Evolutionary conservation across 169 alveolate species (phyloP).

Genomic region (Cryptosporidium andersoni): DNA sequence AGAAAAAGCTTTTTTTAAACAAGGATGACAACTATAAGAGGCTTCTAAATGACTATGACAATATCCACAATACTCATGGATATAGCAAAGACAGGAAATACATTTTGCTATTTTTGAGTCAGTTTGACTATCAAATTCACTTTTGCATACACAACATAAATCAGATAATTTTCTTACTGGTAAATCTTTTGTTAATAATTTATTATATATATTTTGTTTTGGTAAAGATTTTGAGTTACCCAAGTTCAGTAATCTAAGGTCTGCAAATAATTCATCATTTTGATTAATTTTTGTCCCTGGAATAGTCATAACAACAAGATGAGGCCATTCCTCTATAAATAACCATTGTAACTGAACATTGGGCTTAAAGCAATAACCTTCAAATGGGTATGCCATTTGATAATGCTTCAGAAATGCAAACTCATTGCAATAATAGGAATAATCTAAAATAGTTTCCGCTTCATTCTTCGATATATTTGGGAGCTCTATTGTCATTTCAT

Average conservation of each 20-base stretch:
- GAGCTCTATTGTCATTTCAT: background rate
- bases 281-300: conserved; percentile 60
- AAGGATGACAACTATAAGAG: conserved; percentile 12
- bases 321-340: conserved; percentile 63
- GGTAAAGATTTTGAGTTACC: background rate
- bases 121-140: conserved; percentile 3
- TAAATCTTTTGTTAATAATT: background rate
- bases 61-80: conserved; percentile 54
- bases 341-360: conserved; percentile 66
- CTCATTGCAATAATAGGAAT: conserved; percentile 35
- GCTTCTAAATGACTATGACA: background rate
- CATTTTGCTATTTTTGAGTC: conserved; percentile 3
- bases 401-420: conserved; percentile 55
- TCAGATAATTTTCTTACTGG: background rate
- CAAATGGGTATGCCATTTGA: conserved; percentile 51
- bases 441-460: conserved; percentile 9
- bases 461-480: conserved; percentile 35
- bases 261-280: conserved; percentile 56
- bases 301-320: conserved; percentile 57
- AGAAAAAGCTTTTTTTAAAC: conserved; percentile 22
- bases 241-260: conserved; percentile 11
- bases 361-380: conserved; percentile 21
- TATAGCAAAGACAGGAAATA: background rate
- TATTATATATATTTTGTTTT: conserved; percentile 6
- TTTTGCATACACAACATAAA: conserved; percentile 38